These are phyloP conservation scores for Massospora cicadina DNA, from an alignment of 371 early-diverging fungal species.

Conservation along the genomic window DNA sequence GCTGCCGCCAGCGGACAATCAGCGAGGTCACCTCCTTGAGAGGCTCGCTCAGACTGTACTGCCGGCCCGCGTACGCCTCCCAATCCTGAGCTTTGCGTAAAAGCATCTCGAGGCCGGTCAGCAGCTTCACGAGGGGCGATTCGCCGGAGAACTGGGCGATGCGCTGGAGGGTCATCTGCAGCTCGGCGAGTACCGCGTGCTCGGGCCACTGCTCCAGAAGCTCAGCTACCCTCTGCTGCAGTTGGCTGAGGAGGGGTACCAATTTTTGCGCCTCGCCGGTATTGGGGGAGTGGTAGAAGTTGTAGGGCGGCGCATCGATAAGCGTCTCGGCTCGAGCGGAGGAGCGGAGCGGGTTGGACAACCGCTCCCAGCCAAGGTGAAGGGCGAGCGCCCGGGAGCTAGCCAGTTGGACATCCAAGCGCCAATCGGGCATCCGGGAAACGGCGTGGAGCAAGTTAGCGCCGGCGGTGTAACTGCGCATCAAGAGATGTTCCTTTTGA, in stretches of 20 bases:
- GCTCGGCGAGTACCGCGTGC: slow-evolving; percentile 63
- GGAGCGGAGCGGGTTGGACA: slow-evolving; percentile 7
- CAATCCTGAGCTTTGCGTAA: slow-evolving; percentile 83
- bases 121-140: slow-evolving; percentile 75
- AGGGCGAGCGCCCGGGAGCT: neutral
- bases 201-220: slow-evolving; percentile 77
- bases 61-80: slow-evolving; percentile 76
- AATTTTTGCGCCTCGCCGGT: slow-evolving; percentile 49
- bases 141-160: slow-evolving; percentile 55
- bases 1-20: slow-evolving; percentile 80
- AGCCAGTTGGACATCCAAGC: neutral
- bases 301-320: slow-evolving; percentile 32
- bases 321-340: slow-evolving; percentile 14
- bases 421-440: neutral
- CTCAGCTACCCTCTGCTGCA: slow-evolving; percentile 37
- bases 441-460: neutral
- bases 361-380: neutral
- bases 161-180: slow-evolving; percentile 44
- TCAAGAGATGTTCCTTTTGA: neutral
- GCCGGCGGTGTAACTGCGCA: neutral
- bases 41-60: slow-evolving; percentile 51
- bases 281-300: slow-evolving; percentile 79
- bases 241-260: slow-evolving; percentile 36
- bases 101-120: slow-evolving; percentile 76
- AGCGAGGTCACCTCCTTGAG: slow-evolving; percentile 50